Base-by-base conservation (phyloP, 2,329 filamentous ascomycete species). In the Huntiella moniliformis region DNA sequence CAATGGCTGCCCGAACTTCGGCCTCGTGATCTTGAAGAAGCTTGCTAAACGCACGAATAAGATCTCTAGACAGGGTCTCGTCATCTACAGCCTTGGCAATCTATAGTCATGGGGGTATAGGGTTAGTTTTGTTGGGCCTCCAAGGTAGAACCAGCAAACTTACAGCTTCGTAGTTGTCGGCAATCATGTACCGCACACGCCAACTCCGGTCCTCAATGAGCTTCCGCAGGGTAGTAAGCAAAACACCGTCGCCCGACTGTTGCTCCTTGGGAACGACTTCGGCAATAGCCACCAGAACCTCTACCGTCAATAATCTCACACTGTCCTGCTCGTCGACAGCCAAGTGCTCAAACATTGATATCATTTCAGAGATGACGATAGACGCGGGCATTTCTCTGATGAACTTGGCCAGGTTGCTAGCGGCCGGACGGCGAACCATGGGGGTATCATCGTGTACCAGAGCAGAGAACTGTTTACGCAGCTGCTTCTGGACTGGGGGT, bases 131-230 rank as follows among this genome's bases (percentile, higher is more conserved):
- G 28, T 31, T 4, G 11, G 16, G 38, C 35, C 32, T 10, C 12
- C 37, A 33, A 17, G 28, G 34, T 13, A 15, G 16, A 11, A 13
- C 5, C n/a, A 36, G 39, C 22, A 43, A 35, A 44, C 58, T 42
- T 58, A 85, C 85, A 81, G 96, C 95, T 64, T 98, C 91, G 58
- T 95, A 98, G 60, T 86, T 77, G 63, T 98, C 91, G 42, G 91
- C 91, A 56, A 98, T 91, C 91, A 98, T 98, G 64, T 96, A 98
- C 60, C 91, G 77, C 50, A 98, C 91, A 58, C 91, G 79, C 91
- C 91, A 98, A 67, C 91, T 96, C 75, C 96, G 98, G 63, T 98
- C 91, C 58, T 95, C 91, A 65, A 98, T 96, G 58, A 98, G 65
- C 65, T 77, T 93, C 56, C 91, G 80, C 57, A 98, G 67, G 39